Conservation (phyloP, 768 basidiomycete genomes). For the Rubroboletus satanas region DNA sequence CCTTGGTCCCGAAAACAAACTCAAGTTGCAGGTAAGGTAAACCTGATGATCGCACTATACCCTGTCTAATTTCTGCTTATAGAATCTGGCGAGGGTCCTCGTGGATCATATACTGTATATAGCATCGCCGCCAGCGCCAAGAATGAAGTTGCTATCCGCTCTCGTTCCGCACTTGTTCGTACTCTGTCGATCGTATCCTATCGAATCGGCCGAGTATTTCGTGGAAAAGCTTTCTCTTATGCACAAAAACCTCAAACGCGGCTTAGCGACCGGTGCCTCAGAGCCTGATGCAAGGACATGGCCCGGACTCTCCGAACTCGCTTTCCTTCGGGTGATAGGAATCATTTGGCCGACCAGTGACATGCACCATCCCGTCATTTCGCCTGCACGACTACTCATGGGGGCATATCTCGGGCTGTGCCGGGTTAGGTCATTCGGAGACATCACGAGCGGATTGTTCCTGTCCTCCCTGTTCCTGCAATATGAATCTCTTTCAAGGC, state of each 20-base stretch:
- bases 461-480: slow-evolving; percentile 80
- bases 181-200: slow-evolving; percentile 77
- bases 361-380: slow-evolving; percentile 83
- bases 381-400: slow-evolving; percentile 83
- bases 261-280: slow-evolving; percentile 66
- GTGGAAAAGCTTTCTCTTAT: slow-evolving; percentile 80
- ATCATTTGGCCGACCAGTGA: slow-evolving; percentile 92
- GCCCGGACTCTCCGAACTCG: slow-evolving; percentile 81
- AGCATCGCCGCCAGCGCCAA: slow-evolving; percentile 58
- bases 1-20: slow-evolving; percentile 86
- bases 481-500: slow-evolving; percentile 81
- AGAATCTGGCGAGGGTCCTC: slow-evolving; percentile 74
- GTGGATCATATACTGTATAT: slow-evolving; percentile 86
- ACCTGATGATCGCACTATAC: not conserved
- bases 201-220: slow-evolving; percentile 73
- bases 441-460: slow-evolving; percentile 85
- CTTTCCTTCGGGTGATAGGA: slow-evolving; percentile 76
- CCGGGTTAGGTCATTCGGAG: slow-evolving; percentile 68
- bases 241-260: slow-evolving; percentile 90
- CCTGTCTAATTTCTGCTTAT: slow-evolving; percentile 1
- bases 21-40: slow-evolving; percentile 75
- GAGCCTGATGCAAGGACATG: slow-evolving; percentile 71
- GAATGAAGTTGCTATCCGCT: slow-evolving; percentile 54
- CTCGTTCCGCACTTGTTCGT: slow-evolving; percentile 77
- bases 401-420: slow-evolving; percentile 86